Percentiles rank a stretch among this genome's conserved stretches.
phyloP scores from a whole-genome alignment of 2,329 filamentous ascomycete genomes.

The Claviceps spartinae region DNA sequence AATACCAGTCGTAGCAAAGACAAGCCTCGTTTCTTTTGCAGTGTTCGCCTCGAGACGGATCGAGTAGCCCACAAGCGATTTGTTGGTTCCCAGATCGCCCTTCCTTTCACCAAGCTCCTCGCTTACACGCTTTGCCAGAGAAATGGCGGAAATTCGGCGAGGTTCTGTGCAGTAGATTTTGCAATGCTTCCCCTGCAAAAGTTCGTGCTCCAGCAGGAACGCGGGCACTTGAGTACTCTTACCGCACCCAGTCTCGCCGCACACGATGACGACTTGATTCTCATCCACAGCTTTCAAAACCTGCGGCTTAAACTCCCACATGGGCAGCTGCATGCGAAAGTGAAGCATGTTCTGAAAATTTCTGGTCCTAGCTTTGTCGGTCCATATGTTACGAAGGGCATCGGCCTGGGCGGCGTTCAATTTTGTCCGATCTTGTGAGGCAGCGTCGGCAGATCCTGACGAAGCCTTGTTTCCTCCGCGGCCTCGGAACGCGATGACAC shows the following conservation, averaged over 20 bases:
- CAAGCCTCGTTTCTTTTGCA: constrained; percentile 64
- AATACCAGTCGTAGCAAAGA: constrained; percentile 84
- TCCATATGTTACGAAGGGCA: constrained; percentile 45
- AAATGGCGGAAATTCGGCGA: constrained; percentile 89
- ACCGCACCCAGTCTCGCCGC: constrained; percentile 91
- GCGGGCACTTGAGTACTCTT: constrained; percentile 97
- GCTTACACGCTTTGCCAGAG: constrained; percentile 80
- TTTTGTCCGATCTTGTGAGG: constrained; percentile 29
- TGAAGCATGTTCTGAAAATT: constrained; percentile 69
- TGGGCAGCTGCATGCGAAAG: constrained; percentile 69
- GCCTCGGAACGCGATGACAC: constrained; percentile 65
- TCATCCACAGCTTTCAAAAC: constrained; percentile 65
- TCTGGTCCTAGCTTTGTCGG: constrained; percentile 38
- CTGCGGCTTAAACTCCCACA: constrained; percentile 71
- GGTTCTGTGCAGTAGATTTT: constrained; percentile 96
- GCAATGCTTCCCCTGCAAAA: constrained; percentile 65
- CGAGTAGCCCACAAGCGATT: constrained; percentile 85
- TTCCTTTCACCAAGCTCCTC: constrained; percentile 83
- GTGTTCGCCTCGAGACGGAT: constrained; percentile 87
- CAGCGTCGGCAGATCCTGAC: constrained; percentile 36
- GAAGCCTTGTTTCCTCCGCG: constrained; percentile 33
- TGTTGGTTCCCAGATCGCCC: constrained; percentile 64
- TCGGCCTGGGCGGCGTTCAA: constrained; percentile 28
- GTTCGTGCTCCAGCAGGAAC: constrained; percentile 80
- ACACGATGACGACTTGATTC: constrained; percentile 82